phyloP scores from a whole-genome alignment of 2,329 filamentous ascomycete species.

The Aureobasidium pullulans region DNA sequence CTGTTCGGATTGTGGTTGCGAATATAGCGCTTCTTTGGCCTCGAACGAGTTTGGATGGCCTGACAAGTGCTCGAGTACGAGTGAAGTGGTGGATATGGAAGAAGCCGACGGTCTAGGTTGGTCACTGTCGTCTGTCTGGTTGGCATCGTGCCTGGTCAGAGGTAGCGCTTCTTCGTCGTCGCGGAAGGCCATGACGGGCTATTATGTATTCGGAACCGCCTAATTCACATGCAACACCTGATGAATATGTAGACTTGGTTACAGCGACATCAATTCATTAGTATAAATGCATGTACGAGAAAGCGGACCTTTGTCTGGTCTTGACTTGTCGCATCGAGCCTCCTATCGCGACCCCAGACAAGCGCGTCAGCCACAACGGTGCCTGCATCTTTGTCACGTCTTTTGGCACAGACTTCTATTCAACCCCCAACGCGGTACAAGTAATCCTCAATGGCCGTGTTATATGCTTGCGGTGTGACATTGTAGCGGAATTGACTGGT shows the following conservation, averaged over 20 bases:
- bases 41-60: conserved; percentile 40
- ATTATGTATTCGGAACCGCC: background rate
- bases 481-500: too few relatives aligned
- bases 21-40: conserved; percentile 41
- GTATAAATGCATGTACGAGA: background rate
- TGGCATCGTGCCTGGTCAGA: conserved; percentile 30
- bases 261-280: background rate
- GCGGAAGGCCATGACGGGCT: conserved; percentile 6
- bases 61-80: conserved; percentile 70
- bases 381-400: background rate
- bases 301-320: background rate
- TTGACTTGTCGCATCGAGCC: background rate
- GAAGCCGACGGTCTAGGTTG: conserved; percentile 51
- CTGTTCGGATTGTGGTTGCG: conserved; percentile 30
- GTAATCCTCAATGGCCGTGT: too few relatives aligned
- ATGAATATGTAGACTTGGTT: background rate
- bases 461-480: too few relatives aligned
- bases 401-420: background rate
- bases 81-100: conserved; percentile 75
- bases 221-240: background rate
- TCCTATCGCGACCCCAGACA: background rate
- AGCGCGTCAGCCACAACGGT: background rate
- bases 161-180: conserved; percentile 40
- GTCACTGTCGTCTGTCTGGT: conserved; percentile 26
- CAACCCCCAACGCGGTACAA: background rate